These are phyloP conservation scores for Dendrobium nobile DNA, from an alignment of 106 monocot genomes.

Conservation along the genomic window DNA sequence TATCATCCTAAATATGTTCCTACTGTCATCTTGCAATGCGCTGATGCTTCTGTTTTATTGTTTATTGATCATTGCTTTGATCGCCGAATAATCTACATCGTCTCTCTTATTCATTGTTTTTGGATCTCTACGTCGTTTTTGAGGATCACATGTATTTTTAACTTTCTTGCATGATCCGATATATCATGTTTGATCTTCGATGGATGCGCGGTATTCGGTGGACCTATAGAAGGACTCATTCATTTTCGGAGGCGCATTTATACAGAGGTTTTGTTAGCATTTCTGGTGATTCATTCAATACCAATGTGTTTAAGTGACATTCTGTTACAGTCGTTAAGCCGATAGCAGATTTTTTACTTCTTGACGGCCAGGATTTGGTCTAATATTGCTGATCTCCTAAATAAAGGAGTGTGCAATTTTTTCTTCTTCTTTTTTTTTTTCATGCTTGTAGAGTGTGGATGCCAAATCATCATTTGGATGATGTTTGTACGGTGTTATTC, in stretches of 20 bases:
- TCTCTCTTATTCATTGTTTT: background rate
- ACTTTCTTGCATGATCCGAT: background rate
- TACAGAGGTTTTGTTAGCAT: background rate
- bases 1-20: background rate
- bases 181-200: background rate
- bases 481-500: background rate
- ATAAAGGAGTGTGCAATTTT: background rate
- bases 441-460: background rate
- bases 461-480: background rate
- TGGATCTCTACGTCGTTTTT: background rate
- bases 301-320: background rate
- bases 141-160: background rate
- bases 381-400: background rate
- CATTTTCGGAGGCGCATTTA: background rate
- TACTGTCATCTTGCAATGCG: background rate
- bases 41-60: background rate
- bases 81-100: background rate
- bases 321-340: background rate
- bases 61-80: background rate
- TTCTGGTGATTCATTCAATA: background rate
- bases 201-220: background rate
- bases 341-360: background rate
- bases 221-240: background rate
- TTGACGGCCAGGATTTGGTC: background rate
- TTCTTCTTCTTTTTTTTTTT: background rate